Conservation (phyloP, 129 eudicot species). For the Flaveria sonorensis region DNA sequence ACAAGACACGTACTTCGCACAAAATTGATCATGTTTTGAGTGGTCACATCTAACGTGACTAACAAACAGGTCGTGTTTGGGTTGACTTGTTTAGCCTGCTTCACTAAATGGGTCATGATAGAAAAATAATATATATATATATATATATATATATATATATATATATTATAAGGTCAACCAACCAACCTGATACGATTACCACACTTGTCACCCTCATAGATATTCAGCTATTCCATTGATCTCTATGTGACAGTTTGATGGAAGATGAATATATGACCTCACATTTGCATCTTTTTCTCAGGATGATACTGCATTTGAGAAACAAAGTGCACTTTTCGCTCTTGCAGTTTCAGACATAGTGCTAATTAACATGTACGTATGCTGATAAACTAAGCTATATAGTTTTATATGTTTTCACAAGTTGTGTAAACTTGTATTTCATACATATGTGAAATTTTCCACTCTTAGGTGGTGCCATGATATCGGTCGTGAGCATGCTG, state of each 20-base stretch:
- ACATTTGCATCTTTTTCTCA: slow-evolving; percentile 40
- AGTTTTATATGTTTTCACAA: background rate
- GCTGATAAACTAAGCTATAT: slow-evolving; percentile 5
- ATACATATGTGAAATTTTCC: background rate
- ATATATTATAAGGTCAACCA: background rate
- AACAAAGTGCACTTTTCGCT: slow-evolving; percentile 96
- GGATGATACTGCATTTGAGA: slow-evolving; percentile 98
- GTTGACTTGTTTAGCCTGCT: background rate
- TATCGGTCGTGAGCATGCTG: slow-evolving; percentile 78
- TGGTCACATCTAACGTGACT: background rate
- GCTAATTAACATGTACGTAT: slow-evolving; percentile 88
- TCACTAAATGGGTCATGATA: background rate
- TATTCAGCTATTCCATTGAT: background rate
- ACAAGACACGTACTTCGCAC: background rate
- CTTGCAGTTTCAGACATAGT: slow-evolving; percentile 98
- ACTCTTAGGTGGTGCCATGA: slow-evolving; percentile 69
- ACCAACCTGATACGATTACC: background rate
- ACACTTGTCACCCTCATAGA: background rate
- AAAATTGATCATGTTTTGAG: background rate
- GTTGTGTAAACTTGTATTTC: background rate
- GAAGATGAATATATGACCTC: slow-evolving; percentile 1
- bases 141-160: background rate
- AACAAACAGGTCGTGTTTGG: background rate
- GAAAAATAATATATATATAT: background rate
- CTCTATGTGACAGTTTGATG: slow-evolving; percentile 3